Evolutionary conservation across 2,329 filamentous ascomycete genomes (phyloP).

Genomic region (Coniella vitis): DNA sequence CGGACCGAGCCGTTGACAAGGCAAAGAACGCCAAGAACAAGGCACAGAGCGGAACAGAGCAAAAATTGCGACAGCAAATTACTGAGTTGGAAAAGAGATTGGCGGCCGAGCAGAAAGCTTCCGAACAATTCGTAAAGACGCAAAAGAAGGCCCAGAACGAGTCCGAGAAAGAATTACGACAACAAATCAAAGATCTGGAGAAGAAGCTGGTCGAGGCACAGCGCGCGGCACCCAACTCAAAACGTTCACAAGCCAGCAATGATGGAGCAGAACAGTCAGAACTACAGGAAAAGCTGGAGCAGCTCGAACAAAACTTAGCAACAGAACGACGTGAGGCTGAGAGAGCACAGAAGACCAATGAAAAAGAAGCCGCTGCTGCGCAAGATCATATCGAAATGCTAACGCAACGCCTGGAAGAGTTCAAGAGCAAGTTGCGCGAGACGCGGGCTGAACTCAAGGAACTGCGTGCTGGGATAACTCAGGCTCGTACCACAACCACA

Average conservation of each 20-base stretch:
- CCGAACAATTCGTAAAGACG: conserved; percentile 24
- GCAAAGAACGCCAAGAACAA: conserved; percentile 24
- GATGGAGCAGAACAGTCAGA: conserved; percentile 27
- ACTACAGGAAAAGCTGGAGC: conserved; percentile 25
- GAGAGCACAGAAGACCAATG: conserved; percentile 32
- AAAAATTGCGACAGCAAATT: conserved; percentile 11
- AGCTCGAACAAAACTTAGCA: conserved; percentile 35
- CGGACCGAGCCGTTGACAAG: conserved; percentile 14
- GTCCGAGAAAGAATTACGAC: conserved; percentile 35
- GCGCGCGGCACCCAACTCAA: conserved; percentile 26
- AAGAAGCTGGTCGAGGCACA: conserved; percentile 18
- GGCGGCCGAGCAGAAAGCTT: conserved; percentile 47
- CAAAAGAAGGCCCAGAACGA: conserved; percentile 26
- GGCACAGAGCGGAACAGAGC: conserved; percentile 23
- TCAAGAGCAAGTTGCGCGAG: conserved; percentile 62
- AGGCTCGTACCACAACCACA: conserved; percentile 23
- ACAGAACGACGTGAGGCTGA: conserved; percentile 22
- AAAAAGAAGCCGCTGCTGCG: conserved; percentile 52
- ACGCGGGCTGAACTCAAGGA: conserved; percentile 69
- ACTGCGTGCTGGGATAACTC: conserved; percentile 37
- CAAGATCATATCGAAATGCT: conserved; percentile 57
- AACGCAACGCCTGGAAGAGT: conserved; percentile 63
- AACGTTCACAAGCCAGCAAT: conserved; percentile 22
- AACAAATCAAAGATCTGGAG: conserved; percentile 30
- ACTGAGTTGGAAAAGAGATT: conserved; percentile 43